phyloP scores from a whole-genome alignment of 2,329 filamentous ascomycete genomes.

The Penicillium expansum region DNA sequence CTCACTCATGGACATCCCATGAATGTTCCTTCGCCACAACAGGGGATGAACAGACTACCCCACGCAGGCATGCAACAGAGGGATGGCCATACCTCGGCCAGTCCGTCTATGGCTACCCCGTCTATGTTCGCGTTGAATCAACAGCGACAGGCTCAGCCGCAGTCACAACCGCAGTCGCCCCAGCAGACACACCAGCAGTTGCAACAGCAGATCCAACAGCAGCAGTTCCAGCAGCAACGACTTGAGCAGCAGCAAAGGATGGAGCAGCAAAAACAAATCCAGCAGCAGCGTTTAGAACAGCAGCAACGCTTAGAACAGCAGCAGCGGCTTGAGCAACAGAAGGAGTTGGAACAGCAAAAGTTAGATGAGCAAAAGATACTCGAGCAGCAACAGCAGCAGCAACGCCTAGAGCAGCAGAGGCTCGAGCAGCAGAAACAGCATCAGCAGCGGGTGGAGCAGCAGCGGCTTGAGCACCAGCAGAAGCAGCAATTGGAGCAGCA shows the following conservation, averaged over 20 bases:
- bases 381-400: conserved; percentile 10
- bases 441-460: conserved; percentile 16
- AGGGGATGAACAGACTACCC: conserved; percentile 30
- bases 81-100: conserved; percentile 20
- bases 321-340: conserved; percentile 14
- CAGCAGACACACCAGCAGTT: conserved; percentile 27
- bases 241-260: conserved; percentile 17
- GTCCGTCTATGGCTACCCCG: conserved; percentile 23
- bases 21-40: conserved; percentile 33
- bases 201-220: conserved; percentile 24
- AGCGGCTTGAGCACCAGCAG: conserved; percentile 8
- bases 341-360: conserved; percentile 17
- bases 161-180: conserved; percentile 29
- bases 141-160: conserved; percentile 18
- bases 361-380: conserved; percentile 6
- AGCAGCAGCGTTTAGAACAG: conserved; percentile 16
- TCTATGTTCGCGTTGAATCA: conserved; percentile 26
- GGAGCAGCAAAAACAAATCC: conserved; percentile 10
- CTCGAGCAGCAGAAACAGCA: conserved; percentile 17
- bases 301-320: conserved; percentile 13
- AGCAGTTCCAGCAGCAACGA: conserved; percentile 22
- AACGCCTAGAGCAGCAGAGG: conserved; percentile 13
- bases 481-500: conserved; percentile 19
- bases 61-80: conserved; percentile 22
- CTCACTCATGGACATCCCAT: conserved; percentile 31